Evolutionary conservation across 2,329 filamentous ascomycete species (phyloP), one percentile per base, ranked within the genome.

Genomic region (Ophiostoma sp.): DNA sequence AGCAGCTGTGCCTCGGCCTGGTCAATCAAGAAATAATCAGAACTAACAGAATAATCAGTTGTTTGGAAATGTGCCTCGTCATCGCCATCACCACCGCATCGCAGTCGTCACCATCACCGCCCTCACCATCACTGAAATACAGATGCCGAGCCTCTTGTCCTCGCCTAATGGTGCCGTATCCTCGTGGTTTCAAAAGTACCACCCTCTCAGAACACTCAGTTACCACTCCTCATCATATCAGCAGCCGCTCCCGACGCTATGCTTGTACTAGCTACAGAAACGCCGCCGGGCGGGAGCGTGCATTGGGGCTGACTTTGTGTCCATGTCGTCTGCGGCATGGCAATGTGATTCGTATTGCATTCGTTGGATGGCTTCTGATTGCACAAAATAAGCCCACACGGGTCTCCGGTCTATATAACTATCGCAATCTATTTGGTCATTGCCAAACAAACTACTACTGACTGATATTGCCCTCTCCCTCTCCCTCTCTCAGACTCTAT

Each of bases 251-350:
- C 52, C 52, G 23, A 57, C 52, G 52, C 52, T 57, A 27, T 57
- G 52, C 23, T 57, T 57, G 52, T 57, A 57, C 52, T 57, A 57
- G 52, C n/a, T 57, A 57, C 52, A 27, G n/a, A 27, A 57, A 33
- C 57, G 52, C 57, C 27, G 57, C 27, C 57, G 5, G 57, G 27
- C 57, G 57, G 57, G 27, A 31, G 27, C 3, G 57, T 33, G 13
- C 57, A 62, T 33, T 33, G n/a, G 27, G 57, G 57, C 57, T 62
- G 57, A 17, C 57, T 33, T 33, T 35, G 57, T 62, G 27, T 8
- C 15, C 57, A 15, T 57, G n/a, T 57, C 23, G 52, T 57, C n/a
- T 57, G 20, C 44, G 17, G 17, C n/a, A 7, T 48, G 44, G 20
- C 44, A 4, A 7, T 48, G 5, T n/a, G 17, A 48, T 57, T 57